A percentile compares a stretch with the other conserved stretches of the same genome.
Conservation (phyloP, 441 rosid genomes). For the Biscutella auriculata region DNA sequence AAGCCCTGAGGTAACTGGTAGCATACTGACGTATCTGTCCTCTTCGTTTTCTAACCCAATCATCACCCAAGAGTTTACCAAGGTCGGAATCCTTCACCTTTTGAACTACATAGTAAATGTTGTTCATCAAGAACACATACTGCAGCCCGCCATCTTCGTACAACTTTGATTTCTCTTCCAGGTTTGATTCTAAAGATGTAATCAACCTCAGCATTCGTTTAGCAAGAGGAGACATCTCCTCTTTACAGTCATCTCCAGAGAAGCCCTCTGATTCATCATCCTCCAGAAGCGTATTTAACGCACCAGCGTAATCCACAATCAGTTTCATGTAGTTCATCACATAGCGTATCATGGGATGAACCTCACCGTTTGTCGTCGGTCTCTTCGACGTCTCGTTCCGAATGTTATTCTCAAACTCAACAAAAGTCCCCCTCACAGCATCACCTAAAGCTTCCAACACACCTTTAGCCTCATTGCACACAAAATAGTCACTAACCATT, state of each 20-base stretch:
- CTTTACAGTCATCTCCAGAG: slow-evolving; percentile 26
- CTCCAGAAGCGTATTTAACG: slow-evolving; percentile 54
- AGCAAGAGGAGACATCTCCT: slow-evolving; percentile 40
- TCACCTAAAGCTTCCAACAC: slow-evolving; percentile 56
- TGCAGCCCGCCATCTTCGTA: slow-evolving; percentile 74
- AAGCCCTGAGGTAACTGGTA: slow-evolving; percentile 77
- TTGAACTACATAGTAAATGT: slow-evolving; percentile 73
- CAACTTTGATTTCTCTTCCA: slow-evolving; percentile 72
- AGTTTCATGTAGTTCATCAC: slow-evolving; percentile 87
- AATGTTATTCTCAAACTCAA: slow-evolving; percentile 84
- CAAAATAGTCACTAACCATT: slow-evolving; percentile 49
- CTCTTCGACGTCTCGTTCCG: slow-evolving; percentile 64
- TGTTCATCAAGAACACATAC: slow-evolving; percentile 75
- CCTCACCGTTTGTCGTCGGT: slow-evolving; percentile 77
- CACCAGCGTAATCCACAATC: slow-evolving; percentile 67
- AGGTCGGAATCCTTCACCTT: slow-evolving; percentile 89
- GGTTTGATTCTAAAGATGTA: slow-evolving; percentile 56
- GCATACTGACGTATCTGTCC: slow-evolving; percentile 75
- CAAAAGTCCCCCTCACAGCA: slow-evolving; percentile 81
- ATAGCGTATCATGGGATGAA: slow-evolving; percentile 88
- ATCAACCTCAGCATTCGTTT: slow-evolving; percentile 49
- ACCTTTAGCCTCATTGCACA: slow-evolving; percentile 47
- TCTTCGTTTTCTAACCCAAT: slow-evolving; percentile 84
- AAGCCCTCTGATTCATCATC: slow-evolving; percentile 25
- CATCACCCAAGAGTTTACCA: slow-evolving; percentile 64